Conservation (phyloP, 2,329 filamentous ascomycete species). For the Ophiosphaerella narmari region DNA sequence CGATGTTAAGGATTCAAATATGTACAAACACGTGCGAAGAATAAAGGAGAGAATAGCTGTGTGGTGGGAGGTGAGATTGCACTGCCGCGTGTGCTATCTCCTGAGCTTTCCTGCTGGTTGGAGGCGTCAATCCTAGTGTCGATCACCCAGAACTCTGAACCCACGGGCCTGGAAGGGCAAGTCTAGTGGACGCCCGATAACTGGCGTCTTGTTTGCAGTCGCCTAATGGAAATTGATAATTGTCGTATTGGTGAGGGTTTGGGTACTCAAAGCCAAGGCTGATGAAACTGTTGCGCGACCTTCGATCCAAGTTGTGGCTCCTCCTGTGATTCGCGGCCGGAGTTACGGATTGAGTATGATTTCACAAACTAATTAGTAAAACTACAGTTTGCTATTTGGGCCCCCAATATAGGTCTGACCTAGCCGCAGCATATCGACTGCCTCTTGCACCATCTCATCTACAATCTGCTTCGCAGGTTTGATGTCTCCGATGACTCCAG, state of each 20-base stretch:
- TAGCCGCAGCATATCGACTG: constrained; percentile 45
- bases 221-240: too few relatives aligned
- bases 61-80: constrained; percentile 9
- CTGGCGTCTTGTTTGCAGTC: neutral
- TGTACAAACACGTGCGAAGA: constrained; percentile 4
- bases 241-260: too few relatives aligned
- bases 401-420: constrained; percentile 42
- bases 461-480: constrained; percentile 84
- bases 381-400: constrained; percentile 42
- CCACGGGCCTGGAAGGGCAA: constrained; percentile 8
- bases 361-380: neutral
- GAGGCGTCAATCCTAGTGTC: constrained; percentile 19
- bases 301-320: too few relatives aligned
- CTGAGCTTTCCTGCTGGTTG: constrained; percentile 21
- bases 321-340: too few relatives aligned
- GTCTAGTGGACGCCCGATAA: neutral
- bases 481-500: constrained; percentile 74
- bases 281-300: too few relatives aligned
- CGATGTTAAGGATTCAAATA: constrained; percentile 2
- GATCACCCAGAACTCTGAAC: constrained; percentile 24
- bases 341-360: neutral
- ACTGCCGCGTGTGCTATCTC: constrained; percentile 7
- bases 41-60: neutral
- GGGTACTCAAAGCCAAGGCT: too few relatives aligned
- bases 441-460: constrained; percentile 76